Percentiles rank a stretch among this genome's conserved stretches.
Conservation (phyloP, 1,139 yeast genomes). For the Yamadazyma atlantica region DNA sequence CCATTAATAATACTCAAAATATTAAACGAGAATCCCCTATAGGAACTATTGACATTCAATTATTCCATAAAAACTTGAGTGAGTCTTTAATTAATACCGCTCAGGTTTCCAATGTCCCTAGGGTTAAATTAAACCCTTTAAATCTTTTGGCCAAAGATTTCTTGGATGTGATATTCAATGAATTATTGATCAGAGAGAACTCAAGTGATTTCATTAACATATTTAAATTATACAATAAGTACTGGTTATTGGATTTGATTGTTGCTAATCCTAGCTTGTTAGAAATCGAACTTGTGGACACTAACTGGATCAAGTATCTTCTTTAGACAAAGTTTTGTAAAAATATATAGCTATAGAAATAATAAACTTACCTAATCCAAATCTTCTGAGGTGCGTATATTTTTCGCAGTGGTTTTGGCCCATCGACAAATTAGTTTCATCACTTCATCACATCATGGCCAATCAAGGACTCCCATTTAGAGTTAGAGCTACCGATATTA, state of each 20-base stretch:
- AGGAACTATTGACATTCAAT: conserved; percentile 39
- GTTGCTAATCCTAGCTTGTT: conserved; percentile 44
- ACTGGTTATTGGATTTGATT: conserved; percentile 44
- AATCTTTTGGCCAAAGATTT: conserved; percentile 21
- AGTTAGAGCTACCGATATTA: conserved; percentile 69
- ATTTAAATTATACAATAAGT: conserved; percentile 39
- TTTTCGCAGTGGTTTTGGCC: neutral
- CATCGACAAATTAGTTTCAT: neutral
- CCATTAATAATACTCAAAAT: conserved; percentile 16
- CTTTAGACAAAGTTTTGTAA: conserved; percentile 20
- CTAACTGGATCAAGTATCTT: conserved; percentile 42
- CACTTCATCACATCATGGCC: conserved; percentile 19
- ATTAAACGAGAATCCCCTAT: conserved; percentile 25
- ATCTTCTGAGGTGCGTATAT: too few species aligned
- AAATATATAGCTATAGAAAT: neutral
- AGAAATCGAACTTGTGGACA: conserved; percentile 34
- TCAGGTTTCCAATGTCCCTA: conserved; percentile 3
- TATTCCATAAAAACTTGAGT: conserved; percentile 30
- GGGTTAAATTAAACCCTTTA: conserved; percentile 15
- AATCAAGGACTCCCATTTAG: conserved; percentile 38
- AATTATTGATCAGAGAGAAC: conserved; percentile 24
- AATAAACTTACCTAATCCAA: too few species aligned
- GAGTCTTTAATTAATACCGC: conserved; percentile 3
- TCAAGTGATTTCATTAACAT: conserved; percentile 25
- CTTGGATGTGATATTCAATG: conserved; percentile 33